Evolutionary conservation across 495 filamentous ascomycete species (phyloP).

Genomic region (Neurospora hispaniola): DNA sequence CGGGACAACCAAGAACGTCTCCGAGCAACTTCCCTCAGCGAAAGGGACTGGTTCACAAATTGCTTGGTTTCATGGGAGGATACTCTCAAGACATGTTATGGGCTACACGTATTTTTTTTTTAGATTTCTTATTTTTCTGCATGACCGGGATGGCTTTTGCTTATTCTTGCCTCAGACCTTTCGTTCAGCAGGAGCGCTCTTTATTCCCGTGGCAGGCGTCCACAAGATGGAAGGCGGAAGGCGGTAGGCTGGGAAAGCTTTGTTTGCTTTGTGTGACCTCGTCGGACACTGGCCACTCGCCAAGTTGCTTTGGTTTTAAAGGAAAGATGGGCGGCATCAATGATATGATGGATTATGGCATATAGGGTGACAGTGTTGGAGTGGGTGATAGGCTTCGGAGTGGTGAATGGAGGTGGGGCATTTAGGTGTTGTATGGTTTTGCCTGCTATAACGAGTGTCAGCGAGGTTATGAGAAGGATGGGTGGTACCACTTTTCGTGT

Average conservation of each 20-base stretch:
- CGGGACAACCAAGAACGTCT: slow-evolving; percentile 5
- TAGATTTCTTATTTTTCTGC: slow-evolving; percentile 36
- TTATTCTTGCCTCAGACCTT: slow-evolving; percentile 15
- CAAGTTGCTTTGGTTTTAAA: slow-evolving; percentile 16
- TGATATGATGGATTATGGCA: slow-evolving; percentile 24
- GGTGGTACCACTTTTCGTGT: neutral
- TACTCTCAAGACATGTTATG: slow-evolving; percentile 14
- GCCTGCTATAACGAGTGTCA: neutral
- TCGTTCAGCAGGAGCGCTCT: slow-evolving; percentile 25
- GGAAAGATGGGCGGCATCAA: slow-evolving; percentile 11
- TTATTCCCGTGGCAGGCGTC: slow-evolving; percentile 30
- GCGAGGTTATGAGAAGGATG: neutral
- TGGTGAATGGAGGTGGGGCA: neutral
- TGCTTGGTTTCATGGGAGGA: slow-evolving; percentile 15
- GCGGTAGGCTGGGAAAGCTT: slow-evolving; percentile 15
- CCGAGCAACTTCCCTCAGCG: slow-evolving; percentile 5
- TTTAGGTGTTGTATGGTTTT: neutral
- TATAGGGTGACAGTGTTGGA: slow-evolving; percentile 18
- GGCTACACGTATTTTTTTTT: slow-evolving; percentile 15
- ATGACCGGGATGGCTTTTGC: slow-evolving; percentile 34
- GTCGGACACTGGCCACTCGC: slow-evolving; percentile 18
- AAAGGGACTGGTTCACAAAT: slow-evolving; percentile 10
- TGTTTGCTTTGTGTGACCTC: slow-evolving; percentile 20
- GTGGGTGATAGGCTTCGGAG: neutral
- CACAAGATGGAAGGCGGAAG: slow-evolving; percentile 12